These are phyloP conservation scores for Pleurotus eryngii DNA, from an alignment of 768 basidiomycete species.

Conservation along the genomic window DNA sequence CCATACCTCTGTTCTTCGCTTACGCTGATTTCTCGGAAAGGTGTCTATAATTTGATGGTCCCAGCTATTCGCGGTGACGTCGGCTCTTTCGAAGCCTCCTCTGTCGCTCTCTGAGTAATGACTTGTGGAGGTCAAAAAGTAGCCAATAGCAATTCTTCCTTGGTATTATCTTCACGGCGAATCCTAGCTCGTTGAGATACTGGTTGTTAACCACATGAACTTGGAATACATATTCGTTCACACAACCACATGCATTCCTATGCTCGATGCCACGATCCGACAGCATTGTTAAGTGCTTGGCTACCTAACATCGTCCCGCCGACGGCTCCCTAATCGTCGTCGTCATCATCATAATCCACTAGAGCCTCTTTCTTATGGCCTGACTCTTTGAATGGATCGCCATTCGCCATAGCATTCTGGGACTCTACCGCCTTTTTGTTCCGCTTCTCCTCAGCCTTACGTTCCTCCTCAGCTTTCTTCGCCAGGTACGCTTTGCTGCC, in stretches of 20 bases:
- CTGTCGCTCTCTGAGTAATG: conserved; percentile 36
- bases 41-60: neutral
- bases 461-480: conserved; percentile 70
- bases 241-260: no score
- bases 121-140: conserved; percentile 57
- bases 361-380: conserved; percentile 31
- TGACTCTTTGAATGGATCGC: conserved; percentile 72
- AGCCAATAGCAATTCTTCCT: conserved; percentile 44
- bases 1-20: neutral
- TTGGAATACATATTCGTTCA: no score
- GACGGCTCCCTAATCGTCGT: conserved; percentile 30
- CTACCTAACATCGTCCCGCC: neutral
- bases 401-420: conserved; percentile 37
- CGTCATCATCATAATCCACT: conserved; percentile 63
- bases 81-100: conserved; percentile 61
- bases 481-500: conserved; percentile 82
- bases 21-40: neutral
- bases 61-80: neutral
- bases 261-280: no score
- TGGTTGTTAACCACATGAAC: neutral
- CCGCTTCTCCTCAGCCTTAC: conserved; percentile 65
- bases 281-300: no score
- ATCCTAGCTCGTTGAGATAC: conserved; percentile 16
- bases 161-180: conserved; percentile 12
- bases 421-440: conserved; percentile 54